Evolutionary conservation across 2,329 filamentous ascomycete genomes (phyloP).

Genomic region (Chrysosphaeria jannelii): DNA sequence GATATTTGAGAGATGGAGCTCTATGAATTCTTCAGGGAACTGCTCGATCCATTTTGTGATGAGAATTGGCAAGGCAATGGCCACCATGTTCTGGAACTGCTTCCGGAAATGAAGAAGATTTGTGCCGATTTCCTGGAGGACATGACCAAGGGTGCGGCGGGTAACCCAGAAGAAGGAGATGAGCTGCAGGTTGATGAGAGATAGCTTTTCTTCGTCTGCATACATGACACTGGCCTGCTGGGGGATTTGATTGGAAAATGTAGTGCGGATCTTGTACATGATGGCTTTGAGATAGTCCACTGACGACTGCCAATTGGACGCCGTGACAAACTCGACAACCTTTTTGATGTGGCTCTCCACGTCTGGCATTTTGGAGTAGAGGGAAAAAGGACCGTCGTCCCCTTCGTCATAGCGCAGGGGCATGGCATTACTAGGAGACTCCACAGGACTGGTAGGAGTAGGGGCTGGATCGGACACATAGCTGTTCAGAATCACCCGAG

Average conservation of each 20-base stretch:
- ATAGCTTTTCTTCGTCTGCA: constrained; percentile 19
- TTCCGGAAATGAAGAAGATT: constrained; percentile 36
- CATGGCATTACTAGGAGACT: constrained; percentile 10
- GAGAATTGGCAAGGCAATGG: constrained; percentile 28
- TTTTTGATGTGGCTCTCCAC: constrained; percentile 23
- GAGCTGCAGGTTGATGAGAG: constrained; percentile 24
- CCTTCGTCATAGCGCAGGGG: too few species aligned
- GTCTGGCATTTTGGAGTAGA: constrained; percentile 8
- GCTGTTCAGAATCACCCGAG: constrained; percentile 25
- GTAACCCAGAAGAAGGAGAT: constrained; percentile 35
- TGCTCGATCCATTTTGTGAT: constrained; percentile 36
- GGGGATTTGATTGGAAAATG: constrained; percentile 10
- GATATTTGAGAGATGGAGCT: constrained; percentile 26
- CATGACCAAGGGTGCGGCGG: constrained; percentile 23
- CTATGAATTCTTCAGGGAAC: constrained; percentile 31
- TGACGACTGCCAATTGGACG: constrained; percentile 27
- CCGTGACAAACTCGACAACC: constrained; percentile 32
- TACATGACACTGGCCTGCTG: constrained; percentile 8
- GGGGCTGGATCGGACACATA: constrained; percentile 2
- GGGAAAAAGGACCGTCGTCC: too few species aligned
- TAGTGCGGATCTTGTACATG: constrained; percentile 19
- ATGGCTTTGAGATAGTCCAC: constrained; percentile 26
- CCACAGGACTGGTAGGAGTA: constrained; percentile 6
- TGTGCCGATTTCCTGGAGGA: constrained; percentile 35
- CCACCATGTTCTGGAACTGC: constrained; percentile 30